phyloP scores from a whole-genome alignment of 306 rosid genomes.

The Fragaria iinumae region DNA sequence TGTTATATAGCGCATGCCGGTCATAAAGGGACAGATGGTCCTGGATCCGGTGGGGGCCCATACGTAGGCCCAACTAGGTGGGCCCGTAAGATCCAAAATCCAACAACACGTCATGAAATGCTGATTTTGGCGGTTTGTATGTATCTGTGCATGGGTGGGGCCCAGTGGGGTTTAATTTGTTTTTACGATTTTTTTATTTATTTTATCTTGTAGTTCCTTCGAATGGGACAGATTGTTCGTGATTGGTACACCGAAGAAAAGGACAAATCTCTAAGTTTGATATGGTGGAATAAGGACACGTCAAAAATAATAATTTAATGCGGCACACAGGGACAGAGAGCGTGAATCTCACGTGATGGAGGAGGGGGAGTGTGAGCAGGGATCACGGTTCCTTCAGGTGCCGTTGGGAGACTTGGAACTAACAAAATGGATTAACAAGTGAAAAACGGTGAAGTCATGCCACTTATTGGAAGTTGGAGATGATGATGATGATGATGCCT shows the following conservation, averaged over 20 bases:
- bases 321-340: neutral
- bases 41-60: slow-evolving; percentile 32
- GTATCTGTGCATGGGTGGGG: slow-evolving; percentile 31
- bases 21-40: slow-evolving; percentile 82
- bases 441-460: neutral
- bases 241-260: slow-evolving; percentile 29
- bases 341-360: slow-evolving; percentile 6
- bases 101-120: slow-evolving; percentile 46
- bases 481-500: slow-evolving; percentile 21
- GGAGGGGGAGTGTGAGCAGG: neutral
- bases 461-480: slow-evolving; percentile 1
- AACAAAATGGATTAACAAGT: neutral
- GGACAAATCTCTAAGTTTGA: slow-evolving; percentile 24
- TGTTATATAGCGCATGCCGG: slow-evolving; percentile 68
- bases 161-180: neutral
- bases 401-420: neutral
- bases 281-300: slow-evolving; percentile 21
- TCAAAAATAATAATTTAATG: neutral
- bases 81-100: slow-evolving; percentile 32
- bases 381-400: slow-evolving; percentile 9
- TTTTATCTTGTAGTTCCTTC: slow-evolving; percentile 12
- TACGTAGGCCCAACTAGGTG: slow-evolving; percentile 22
- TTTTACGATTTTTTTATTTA: neutral
- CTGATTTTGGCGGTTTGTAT: slow-evolving; percentile 45
- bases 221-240: slow-evolving; percentile 26